These are phyloP conservation scores for Psilocybe cyanescens DNA, from an alignment of 768 basidiomycete genomes.

Conservation along the genomic window DNA sequence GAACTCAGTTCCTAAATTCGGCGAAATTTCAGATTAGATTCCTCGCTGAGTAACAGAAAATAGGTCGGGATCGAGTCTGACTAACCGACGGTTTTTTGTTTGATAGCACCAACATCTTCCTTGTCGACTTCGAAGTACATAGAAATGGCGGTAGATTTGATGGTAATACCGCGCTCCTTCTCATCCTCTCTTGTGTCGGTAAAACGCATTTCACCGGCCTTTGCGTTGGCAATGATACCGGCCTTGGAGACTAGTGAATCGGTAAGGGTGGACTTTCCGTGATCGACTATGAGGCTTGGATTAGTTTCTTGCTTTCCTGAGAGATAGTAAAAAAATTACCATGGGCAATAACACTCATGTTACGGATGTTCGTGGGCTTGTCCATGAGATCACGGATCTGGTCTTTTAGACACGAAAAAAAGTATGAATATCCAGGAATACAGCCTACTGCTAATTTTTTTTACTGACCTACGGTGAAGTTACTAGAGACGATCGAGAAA, in stretches of 20 bases:
- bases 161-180: slow-evolving; percentile 99
- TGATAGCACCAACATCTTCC: slow-evolving; percentile 83
- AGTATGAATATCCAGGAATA: slow-evolving; percentile 15
- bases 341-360: slow-evolving; percentile 94
- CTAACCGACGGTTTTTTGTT: slow-evolving; percentile 93
- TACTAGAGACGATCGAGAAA: slow-evolving; percentile 51
- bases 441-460: background rate
- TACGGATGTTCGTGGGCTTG: slow-evolving; percentile 89
- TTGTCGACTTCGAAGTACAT: slow-evolving; percentile 98
- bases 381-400: slow-evolving; percentile 91
- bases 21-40: slow-evolving; percentile 16
- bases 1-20: slow-evolving; percentile 80
- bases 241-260: slow-evolving; percentile 99
- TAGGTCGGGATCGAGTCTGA: slow-evolving; percentile 13
- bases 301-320: slow-evolving; percentile 6
- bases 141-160: slow-evolving; percentile 99
- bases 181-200: slow-evolving; percentile 98
- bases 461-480: slow-evolving; percentile 85
- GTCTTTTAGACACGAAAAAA: slow-evolving; percentile 45
- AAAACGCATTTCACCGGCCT: slow-evolving; percentile 96
- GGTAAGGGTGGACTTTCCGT: slow-evolving; percentile 99
- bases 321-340: slow-evolving; percentile 46
- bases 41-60: slow-evolving; percentile 1
- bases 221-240: slow-evolving; percentile 94
- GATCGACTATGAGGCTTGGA: slow-evolving; percentile 73